phyloP scores from a whole-genome alignment of 2,329 filamentous ascomycete species.

The Trichoderma oligosporum region DNA sequence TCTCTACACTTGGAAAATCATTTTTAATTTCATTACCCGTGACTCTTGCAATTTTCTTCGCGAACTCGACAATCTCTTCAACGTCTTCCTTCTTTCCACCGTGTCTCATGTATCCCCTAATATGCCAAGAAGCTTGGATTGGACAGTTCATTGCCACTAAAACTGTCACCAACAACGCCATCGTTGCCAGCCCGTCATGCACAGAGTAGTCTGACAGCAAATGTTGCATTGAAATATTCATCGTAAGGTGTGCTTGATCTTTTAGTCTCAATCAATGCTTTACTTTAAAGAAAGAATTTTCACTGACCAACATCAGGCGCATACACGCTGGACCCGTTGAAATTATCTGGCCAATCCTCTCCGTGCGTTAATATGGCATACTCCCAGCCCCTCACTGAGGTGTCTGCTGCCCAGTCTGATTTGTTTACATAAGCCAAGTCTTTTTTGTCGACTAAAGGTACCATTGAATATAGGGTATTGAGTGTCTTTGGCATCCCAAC shows the following conservation, averaged over 20 bases:
- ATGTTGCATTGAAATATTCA: constrained; percentile 9
- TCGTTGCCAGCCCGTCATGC: constrained; percentile 1
- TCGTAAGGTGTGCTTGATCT: not conserved
- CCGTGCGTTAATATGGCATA: constrained; percentile 4
- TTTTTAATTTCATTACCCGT: not conserved
- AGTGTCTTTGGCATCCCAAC: constrained; percentile 12
- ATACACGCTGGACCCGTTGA: not conserved
- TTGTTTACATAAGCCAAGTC: not conserved
- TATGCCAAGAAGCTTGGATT: constrained; percentile 4
- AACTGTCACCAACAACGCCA: constrained; percentile 3
- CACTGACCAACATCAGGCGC: constrained; percentile 9
- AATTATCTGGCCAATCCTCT: not conserved
- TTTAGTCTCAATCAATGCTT: not conserved
- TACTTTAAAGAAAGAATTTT: not conserved
- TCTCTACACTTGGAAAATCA: not conserved
- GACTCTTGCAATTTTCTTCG: not conserved
- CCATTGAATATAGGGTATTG: not conserved
- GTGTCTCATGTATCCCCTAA: not conserved
- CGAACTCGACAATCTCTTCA: not conserved
- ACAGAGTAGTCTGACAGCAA: constrained; percentile 1
- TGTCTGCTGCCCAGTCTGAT: constrained; percentile 1
- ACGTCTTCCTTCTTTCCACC: not conserved
- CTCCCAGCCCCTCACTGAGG: constrained; percentile 2
- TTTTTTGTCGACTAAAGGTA: not conserved
- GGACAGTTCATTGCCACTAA: constrained; percentile 2